Percentiles rank a stretch among this genome's conserved stretches.
Conservation (phyloP, 179 eudicot genomes). For the Vitellaria paradoxa region DNA sequence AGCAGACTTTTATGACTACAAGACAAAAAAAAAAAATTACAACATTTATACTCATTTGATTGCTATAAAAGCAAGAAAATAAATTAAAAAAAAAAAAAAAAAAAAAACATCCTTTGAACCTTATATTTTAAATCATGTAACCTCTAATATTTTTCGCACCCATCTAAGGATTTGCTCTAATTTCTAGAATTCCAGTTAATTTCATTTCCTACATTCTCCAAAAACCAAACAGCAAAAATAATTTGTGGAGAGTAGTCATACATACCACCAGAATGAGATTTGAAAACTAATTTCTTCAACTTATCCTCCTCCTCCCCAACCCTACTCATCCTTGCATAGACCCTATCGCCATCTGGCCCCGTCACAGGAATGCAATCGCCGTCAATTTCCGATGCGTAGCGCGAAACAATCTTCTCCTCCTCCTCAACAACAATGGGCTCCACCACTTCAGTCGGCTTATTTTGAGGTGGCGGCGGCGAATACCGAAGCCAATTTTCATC, state of each 20-base stretch:
- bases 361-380: conserved; percentile 88
- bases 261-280: conserved; percentile 38
- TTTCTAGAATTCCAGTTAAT: neutral
- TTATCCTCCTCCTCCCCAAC: conserved; percentile 21
- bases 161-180: neutral
- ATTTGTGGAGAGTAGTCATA: neutral
- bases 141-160: neutral
- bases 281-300: conserved; percentile 27
- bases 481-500: conserved; percentile 45
- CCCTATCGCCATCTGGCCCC: conserved; percentile 74
- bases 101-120: no score
- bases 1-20: neutral
- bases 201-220: neutral
- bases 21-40: no score
- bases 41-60: neutral
- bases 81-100: no score
- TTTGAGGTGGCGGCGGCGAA: conserved; percentile 22
- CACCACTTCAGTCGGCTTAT: conserved; percentile 10
- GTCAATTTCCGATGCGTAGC: conserved; percentile 67
- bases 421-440: conserved; percentile 14
- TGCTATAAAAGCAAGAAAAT: no score
- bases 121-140: neutral
- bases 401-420: conserved; percentile 44
- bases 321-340: conserved; percentile 68
- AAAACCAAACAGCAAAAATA: neutral